Percentiles rank a stretch among this genome's conserved stretches.
Evolutionary conservation across 441 rosid genomes (phyloP).

Genomic region (Euphorbia celastroides): DNA sequence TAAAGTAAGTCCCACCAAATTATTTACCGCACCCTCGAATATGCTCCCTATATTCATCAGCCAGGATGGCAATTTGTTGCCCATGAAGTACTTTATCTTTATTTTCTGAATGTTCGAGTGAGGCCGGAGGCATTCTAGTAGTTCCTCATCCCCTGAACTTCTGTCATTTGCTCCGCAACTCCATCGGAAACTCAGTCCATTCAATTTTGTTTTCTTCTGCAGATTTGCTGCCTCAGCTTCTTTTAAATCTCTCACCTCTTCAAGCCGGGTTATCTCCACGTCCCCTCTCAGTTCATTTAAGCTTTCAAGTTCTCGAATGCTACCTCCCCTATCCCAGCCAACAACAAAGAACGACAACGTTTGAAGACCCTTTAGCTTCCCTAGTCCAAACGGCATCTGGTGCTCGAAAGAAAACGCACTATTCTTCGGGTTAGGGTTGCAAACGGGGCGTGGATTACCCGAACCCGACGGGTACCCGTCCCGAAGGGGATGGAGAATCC

Average conservation of each 20-base stretch:
- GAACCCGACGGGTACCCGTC: too few relatives aligned
- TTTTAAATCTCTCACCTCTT: not conserved
- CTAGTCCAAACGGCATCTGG: not conserved
- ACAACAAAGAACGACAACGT: constrained; percentile 17
- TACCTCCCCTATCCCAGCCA: constrained; percentile 10
- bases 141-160: constrained; percentile 13
- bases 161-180: not conserved
- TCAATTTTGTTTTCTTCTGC: not conserved
- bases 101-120: constrained; percentile 11
- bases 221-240: not conserved
- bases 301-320: not conserved
- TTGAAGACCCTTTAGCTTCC: not conserved
- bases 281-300: not conserved
- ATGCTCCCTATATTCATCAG: not conserved
- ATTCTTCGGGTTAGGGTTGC: too few relatives aligned
- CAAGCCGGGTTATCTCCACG: not conserved
- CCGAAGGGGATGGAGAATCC: too few relatives aligned
- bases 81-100: constrained; percentile 13
- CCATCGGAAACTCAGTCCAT: not conserved
- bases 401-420: not conserved
- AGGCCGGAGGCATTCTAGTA: constrained; percentile 19
- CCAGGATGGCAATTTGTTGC: constrained; percentile 25
- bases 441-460: too few relatives aligned
- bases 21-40: not conserved
- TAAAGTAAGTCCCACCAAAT: constrained; percentile 18